These are phyloP conservation scores for Neobulgaria alba DNA, from an alignment of 2,329 filamentous ascomycete genomes.

Conservation along the genomic window DNA sequence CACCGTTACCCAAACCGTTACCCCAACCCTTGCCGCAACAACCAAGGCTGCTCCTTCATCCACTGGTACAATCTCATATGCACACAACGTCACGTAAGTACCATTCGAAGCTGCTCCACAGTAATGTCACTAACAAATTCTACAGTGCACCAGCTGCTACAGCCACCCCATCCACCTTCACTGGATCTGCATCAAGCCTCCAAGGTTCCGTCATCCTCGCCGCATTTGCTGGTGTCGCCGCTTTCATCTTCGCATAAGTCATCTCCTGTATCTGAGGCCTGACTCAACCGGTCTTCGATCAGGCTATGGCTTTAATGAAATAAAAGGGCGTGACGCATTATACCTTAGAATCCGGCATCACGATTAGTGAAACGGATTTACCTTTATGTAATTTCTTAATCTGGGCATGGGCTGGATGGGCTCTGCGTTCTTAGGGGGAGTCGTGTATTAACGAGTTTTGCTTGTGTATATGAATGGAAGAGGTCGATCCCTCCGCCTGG, in stretches of 20 bases:
- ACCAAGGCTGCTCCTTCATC: slow-evolving; percentile 12
- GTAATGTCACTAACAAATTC: neutral
- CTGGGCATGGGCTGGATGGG: slow-evolving; percentile 10
- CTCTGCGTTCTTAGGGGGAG: slow-evolving; percentile 11
- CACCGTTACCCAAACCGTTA: slow-evolving; percentile 22
- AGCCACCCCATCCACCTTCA: slow-evolving; percentile 12
- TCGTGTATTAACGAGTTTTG: slow-evolving; percentile 10
- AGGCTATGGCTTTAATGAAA: slow-evolving; percentile 27
- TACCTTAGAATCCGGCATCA: slow-evolving; percentile 8
- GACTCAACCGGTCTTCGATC: slow-evolving; percentile 16
- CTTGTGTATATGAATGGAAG: slow-evolving; percentile 5
- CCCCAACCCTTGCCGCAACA: slow-evolving; percentile 13
- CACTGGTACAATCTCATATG: slow-evolving; percentile 8
- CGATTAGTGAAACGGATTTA: slow-evolving; percentile 9
- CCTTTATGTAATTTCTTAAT: slow-evolving; percentile 18
- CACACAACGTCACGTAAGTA: slow-evolving; percentile 3
- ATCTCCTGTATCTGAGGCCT: slow-evolving; percentile 16
- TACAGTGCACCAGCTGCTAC: slow-evolving; percentile 13
- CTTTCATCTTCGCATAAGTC: slow-evolving; percentile 29
- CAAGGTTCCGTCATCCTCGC: slow-evolving; percentile 28
- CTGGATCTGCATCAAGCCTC: slow-evolving; percentile 26
- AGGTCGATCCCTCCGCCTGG: slow-evolving; percentile 11
- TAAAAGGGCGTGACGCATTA: slow-evolving; percentile 8
- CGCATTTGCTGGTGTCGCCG: slow-evolving; percentile 17
- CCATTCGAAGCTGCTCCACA: neutral